Base-by-base conservation (phyloP, 2,329 filamentous ascomycete species). In the Cordyceps cateniannulata region DNA sequence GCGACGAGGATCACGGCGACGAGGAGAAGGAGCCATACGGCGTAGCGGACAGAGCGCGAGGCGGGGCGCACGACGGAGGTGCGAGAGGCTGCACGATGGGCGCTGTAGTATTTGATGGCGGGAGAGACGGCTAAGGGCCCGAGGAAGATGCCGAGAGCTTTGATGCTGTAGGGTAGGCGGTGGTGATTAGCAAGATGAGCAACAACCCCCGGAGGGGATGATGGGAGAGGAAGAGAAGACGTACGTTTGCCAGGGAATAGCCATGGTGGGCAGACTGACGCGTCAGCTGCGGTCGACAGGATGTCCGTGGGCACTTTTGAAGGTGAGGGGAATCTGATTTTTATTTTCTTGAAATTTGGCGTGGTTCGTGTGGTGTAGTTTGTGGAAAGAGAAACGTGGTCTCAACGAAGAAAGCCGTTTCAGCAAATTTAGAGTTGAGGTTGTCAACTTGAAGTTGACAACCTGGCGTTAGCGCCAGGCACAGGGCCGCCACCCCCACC, bases 41-140 rank as follows among this genome's bases (percentile, higher is more conserved):
- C 76, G 71, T 85, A 76, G n/a, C 77, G 75, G 56, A 84, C 82
- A 47, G 74, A 69, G 1, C 70, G 66, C 14, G 87, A 80, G 29
- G 87, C 72, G 50, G 87, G 78, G 55, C 82, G 79, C 67, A 88
- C 70, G 63, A 74, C 73, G 63, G 78, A 73, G 69, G 73, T 65
- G 24, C 67, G 67, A 2, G 59, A 77, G n/a, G 76, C 74, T 63
- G 73, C 68, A 65, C 76, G 77, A 50, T 79, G 59, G 48, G 80
- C 80, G 66, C 85, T 85, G 76, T 90, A 89, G 77, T 83, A 86
- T 63, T 77, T 73, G 61, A 91, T 76, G 61, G 81, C 79, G 68
- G 85, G 85, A 56, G 89, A 88, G 44, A 93, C 73, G 65, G 93
- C 77, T 65, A 90, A 79, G 35, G 90, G 90, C 3, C 87, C 90